phyloP scores from a whole-genome alignment of 148 eudicot species.

The Rhododendron ferrugineum region DNA sequence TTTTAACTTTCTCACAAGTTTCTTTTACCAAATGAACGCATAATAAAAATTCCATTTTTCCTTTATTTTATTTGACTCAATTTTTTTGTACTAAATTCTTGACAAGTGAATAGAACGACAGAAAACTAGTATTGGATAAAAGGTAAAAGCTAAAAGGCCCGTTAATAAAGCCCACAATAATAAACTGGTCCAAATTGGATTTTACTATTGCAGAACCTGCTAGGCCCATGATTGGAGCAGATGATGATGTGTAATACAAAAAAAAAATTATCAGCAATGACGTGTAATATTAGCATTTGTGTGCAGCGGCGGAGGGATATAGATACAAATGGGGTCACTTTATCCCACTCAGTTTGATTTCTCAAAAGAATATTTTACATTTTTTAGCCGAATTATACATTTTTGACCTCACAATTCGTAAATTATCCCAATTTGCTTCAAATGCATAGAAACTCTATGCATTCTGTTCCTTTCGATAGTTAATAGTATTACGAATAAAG shows the following conservation, averaged over 20 bases:
- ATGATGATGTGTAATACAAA: not conserved
- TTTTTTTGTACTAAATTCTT: not conserved
- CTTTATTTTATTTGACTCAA: not conserved
- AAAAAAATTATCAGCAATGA: no score
- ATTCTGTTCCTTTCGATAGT: no score
- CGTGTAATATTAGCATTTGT: no score
- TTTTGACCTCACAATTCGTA: no score
- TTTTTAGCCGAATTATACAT: no score
- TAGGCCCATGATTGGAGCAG: not conserved
- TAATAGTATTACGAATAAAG: no score
- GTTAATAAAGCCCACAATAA: not conserved
- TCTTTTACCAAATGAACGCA: not conserved
- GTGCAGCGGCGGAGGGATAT: no score
- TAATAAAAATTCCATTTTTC: not conserved
- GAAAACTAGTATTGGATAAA: not conserved
- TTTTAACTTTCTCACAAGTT: not conserved
- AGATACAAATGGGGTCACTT: no score
- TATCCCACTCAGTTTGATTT: no score
- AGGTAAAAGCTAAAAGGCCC: not conserved
- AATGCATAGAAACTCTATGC: no score
- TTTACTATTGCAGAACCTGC: not conserved
- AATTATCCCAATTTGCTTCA: no score
- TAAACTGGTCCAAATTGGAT: not conserved
- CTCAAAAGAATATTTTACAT: no score
- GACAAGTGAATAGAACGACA: not conserved